Evolutionary conservation across 441 rosid species (phyloP).

Genomic region (Brassica hybrid): DNA sequence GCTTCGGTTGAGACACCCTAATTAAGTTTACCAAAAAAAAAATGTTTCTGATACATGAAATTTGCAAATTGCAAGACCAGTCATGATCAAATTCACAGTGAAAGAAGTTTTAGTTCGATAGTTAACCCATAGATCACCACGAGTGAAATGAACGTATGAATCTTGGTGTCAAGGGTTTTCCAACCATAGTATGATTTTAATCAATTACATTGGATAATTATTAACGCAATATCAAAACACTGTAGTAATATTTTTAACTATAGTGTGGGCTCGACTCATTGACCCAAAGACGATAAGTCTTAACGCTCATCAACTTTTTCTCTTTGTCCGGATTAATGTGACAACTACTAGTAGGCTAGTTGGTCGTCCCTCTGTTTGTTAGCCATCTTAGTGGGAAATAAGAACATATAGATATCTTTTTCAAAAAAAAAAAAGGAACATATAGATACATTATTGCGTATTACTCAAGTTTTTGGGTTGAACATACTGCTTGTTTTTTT

Average conservation of each 20-base stretch:
- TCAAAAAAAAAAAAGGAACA: too few species aligned
- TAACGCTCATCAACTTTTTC: constrained; percentile 28
- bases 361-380: constrained; percentile 16
- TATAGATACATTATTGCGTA: neutral
- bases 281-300: constrained; percentile 32
- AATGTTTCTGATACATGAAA: neutral
- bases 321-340: constrained; percentile 37
- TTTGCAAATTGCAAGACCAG: neutral
- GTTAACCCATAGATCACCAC: neutral
- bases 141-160: neutral
- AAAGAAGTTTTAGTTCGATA: neutral
- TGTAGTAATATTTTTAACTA: neutral
- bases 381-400: neutral
- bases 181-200: neutral
- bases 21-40: neutral
- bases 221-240: constrained; percentile 8
- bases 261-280: constrained; percentile 33
- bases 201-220: constrained; percentile 11
- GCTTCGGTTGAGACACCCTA: too few species aligned
- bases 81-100: neutral
- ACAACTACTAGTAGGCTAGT: constrained; percentile 31
- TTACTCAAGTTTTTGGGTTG: neutral
- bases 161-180: neutral
- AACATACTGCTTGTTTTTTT: constrained; percentile 7
- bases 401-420: neutral